phyloP scores from a whole-genome alignment of 1,284 basidiomycete genomes.

The Ganoderma meredithae region DNA sequence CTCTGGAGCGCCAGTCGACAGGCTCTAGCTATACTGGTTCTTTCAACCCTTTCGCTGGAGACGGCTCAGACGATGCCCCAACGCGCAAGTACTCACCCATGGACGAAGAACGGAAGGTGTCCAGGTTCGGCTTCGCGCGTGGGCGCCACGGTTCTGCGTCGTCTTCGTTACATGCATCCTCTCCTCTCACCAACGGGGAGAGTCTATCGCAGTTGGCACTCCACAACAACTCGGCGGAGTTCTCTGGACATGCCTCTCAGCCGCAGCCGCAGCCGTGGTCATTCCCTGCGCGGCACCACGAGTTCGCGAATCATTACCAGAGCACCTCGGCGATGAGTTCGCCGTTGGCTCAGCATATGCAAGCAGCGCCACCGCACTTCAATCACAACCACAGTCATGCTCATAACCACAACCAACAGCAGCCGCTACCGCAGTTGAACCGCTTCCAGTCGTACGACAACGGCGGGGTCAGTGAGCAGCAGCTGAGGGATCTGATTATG shows the following conservation, averaged over 20 bases:
- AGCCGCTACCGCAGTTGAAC: slow-evolving; percentile 43
- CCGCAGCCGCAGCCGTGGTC: slow-evolving; percentile 53
- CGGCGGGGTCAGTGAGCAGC: slow-evolving; percentile 67
- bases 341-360: slow-evolving; percentile 56
- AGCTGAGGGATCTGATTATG: slow-evolving; percentile 76
- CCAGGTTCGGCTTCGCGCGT: slow-evolving; percentile 85
- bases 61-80: slow-evolving; percentile 50
- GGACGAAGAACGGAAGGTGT: slow-evolving; percentile 80
- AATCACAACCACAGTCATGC: slow-evolving; percentile 41
- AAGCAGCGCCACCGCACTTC: slow-evolving; percentile 42
- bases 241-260: slow-evolving; percentile 44
- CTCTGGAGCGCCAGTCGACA: slow-evolving; percentile 55
- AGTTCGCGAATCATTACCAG: slow-evolving; percentile 44
- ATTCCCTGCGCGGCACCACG: slow-evolving; percentile 49
- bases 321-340: slow-evolving; percentile 52
- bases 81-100: slow-evolving; percentile 45
- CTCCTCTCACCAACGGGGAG: slow-evolving; percentile 62
- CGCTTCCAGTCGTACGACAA: slow-evolving; percentile 66
- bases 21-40: slow-evolving; percentile 70
- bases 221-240: slow-evolving; percentile 50
- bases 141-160: slow-evolving; percentile 71
- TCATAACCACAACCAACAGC: slow-evolving; percentile 40
- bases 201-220: slow-evolving; percentile 51
- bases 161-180: slow-evolving; percentile 65
- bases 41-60: slow-evolving; percentile 81